Evolutionary conservation across 768 basidiomycete species (phyloP), one percentile per base, ranked within the genome.

Genomic region (Tephrocybe sp.): DNA sequence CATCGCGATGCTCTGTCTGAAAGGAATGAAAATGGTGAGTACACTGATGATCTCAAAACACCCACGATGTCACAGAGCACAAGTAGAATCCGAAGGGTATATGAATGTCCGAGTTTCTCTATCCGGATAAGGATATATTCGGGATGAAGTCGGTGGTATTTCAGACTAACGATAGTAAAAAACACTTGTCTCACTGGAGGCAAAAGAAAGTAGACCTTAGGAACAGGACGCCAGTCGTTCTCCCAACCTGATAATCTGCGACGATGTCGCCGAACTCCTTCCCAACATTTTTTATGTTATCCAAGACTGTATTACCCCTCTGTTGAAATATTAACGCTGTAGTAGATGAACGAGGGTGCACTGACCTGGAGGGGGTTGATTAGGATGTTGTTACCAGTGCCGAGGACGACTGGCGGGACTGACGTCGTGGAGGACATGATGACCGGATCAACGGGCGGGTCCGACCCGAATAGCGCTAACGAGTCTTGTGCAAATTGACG

Each of bases 181-280:
- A n/a, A n/a, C n/a, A 16, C 9, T 16, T 26, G 11, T 19, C 19
- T 13, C 1, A 39, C 28, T 18, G 25, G 19, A 52, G 22, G 27
- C 24, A 28, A 40, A 28, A 19, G 22, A 8, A 22, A 37, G 30
- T 59, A 58, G 49, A 89, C 97, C 93, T 96, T 47, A 99, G 79
- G 64, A 88, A 99, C 19, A 99, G 69, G 9, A 95, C 88, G 16
- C 94, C 89, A 1, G 93, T 94, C 22, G 95, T 98, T 18, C 86
- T 78, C 18, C 97, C 97, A 15, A 99, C 95, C 65, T 98, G 94
- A 66, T 90, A 99, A 68, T 99, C 97, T 19, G 87, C 84, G 15
- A 88, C 76, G 52, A 98, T 94, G 61, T 98, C 95, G 0, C 91
- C 91, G 60, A 92, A 97, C 65, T 98, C 94, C 68, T 93, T 95